Percentiles rank a stretch among this genome's conserved stretches.
phyloP scores from a whole-genome alignment of 805 yeast genomes.

The Ascoidea asiatica region DNA sequence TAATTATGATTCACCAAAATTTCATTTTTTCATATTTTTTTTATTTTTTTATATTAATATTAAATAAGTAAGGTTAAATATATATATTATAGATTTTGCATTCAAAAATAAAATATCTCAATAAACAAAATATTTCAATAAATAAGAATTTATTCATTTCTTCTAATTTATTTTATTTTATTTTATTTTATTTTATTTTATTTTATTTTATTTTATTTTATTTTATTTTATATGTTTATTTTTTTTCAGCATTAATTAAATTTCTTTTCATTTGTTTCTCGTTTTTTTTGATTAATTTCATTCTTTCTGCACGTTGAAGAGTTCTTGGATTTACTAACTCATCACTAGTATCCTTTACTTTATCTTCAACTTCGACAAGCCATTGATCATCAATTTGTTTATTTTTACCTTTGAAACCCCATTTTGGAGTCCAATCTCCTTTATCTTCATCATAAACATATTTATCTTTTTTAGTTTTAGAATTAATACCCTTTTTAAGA shows the following conservation, averaged over 20 bases:
- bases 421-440: slow-evolving; percentile 94
- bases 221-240: too few relatives aligned
- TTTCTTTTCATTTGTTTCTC: slow-evolving; percentile 76
- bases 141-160: neutral
- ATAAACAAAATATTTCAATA: too few relatives aligned
- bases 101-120: too few relatives aligned
- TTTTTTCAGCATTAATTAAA: slow-evolving; percentile 17
- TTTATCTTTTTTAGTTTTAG: slow-evolving; percentile 84
- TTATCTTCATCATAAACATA: slow-evolving; percentile 78
- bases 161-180: too few relatives aligned
- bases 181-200: too few relatives aligned
- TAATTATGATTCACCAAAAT: too few relatives aligned
- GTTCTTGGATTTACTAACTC: slow-evolving; percentile 83
- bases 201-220: too few relatives aligned
- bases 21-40: too few relatives aligned
- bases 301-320: slow-evolving; percentile 69
- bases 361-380: slow-evolving; percentile 88
- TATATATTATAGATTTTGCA: too few relatives aligned
- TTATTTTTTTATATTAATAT: too few relatives aligned
- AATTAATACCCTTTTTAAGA: slow-evolving; percentile 82
- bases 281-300: slow-evolving; percentile 74
- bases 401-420: slow-evolving; percentile 96
- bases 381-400: slow-evolving; percentile 82
- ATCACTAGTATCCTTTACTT: slow-evolving; percentile 39
- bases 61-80: too few relatives aligned